Conservation (phyloP, 495 filamentous ascomycete species). For the Clavariopsis aquatica region DNA sequence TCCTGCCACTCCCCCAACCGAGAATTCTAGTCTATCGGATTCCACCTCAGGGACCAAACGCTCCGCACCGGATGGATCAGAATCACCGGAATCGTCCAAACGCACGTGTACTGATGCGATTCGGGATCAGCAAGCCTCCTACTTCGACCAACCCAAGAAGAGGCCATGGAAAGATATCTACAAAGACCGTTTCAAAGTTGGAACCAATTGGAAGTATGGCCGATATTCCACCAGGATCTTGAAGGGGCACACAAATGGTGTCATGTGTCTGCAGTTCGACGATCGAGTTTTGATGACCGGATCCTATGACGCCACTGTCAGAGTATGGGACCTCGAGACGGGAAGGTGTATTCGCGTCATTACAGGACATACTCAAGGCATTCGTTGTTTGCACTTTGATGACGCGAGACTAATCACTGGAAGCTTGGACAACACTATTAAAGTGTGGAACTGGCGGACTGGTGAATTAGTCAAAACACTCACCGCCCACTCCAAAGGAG, state of each 20-base stretch:
- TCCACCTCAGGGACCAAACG: constrained; percentile 24
- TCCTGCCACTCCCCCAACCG: background rate
- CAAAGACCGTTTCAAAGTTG: constrained; percentile 83
- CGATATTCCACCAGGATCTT: constrained; percentile 79
- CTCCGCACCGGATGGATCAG: constrained; percentile 2
- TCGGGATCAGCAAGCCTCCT: constrained; percentile 36
- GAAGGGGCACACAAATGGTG: constrained; percentile 86
- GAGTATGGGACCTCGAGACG: constrained; percentile 92
- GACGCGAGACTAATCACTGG: constrained; percentile 87
- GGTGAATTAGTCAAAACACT: constrained; percentile 84
- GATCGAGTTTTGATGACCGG: constrained; percentile 90
- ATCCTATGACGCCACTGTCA: constrained; percentile 92
- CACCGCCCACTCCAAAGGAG: constrained; percentile 73
- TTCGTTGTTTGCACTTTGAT: constrained; percentile 90
- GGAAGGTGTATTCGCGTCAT: constrained; percentile 83
- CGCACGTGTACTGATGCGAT: constrained; percentile 29
- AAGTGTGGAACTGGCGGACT: constrained; percentile 96
- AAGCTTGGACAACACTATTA: constrained; percentile 75
- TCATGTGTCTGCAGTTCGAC: constrained; percentile 95
- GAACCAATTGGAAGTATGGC: constrained; percentile 95
- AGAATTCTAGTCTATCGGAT: constrained; percentile 3
- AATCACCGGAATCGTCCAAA: constrained; percentile 28
- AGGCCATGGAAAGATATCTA: constrained; percentile 93
- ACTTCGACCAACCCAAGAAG: constrained; percentile 57
- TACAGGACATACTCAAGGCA: constrained; percentile 74